Base-by-base conservation (phyloP, 2,329 filamentous ascomycete species). In the Onygenales sp. region DNA sequence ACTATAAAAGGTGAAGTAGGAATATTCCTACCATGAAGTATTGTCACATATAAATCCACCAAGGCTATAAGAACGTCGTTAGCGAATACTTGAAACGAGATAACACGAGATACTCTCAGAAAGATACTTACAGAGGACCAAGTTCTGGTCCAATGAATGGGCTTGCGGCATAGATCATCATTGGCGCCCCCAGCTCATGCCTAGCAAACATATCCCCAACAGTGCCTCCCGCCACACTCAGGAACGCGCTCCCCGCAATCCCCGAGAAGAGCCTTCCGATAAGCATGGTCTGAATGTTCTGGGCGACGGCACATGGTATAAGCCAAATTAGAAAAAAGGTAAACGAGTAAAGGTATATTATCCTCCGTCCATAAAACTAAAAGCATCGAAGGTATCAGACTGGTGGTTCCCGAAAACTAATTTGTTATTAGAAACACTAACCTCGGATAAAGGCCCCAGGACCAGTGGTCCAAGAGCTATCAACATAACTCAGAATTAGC, bases 11-110 rank as follows among this genome's bases (percentile, higher is more conserved):
- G 6, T 37, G 34, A 47, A 61, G 21, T 55, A 44, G n/a, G 17
- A 6, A 31, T 48, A 31, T 27, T 59, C 63, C 63, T 63, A 74
- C 79, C 89, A 95, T 53, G 75, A 72, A 3, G 77, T 78, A 61
- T 85, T 82, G 60, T 85, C 81, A 66, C 92, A 92, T 67, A 95
- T 89, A 67, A 94, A 90, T 6, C 88, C 89, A 7, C 88, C 88
- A 51, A 71, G 56, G 42, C 70, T 72, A 43, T 14, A 87, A 66
- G 39, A 32, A n/a, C 9, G 21, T n/a, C 11, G 42, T 52, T 52
- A 56, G 49, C 44, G 34, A 11, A 6, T 3, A 7, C 7, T 13
- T n/a, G 31, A 21, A 34, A 14, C 31, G 13, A 33, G 4, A 40
- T 36, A 21, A 13, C n/a, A n/a, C 13, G 5, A 39, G 32, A 27